phyloP scores from a whole-genome alignment of 1,284 basidiomycete genomes.

The Peniophora sp. region DNA sequence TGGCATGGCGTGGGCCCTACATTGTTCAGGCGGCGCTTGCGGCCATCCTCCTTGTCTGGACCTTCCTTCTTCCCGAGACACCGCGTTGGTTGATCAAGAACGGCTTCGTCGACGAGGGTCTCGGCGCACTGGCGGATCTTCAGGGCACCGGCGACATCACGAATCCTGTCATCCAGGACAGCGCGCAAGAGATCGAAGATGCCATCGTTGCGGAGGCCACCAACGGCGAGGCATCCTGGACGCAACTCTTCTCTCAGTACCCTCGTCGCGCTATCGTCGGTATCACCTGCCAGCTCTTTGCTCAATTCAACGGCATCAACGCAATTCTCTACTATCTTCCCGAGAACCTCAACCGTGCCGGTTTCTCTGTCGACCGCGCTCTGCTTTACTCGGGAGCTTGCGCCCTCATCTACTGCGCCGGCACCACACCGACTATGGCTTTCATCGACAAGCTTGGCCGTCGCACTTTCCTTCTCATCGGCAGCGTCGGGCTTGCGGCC shows the following conservation, averaged over 20 bases:
- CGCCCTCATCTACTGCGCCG: conserved; percentile 49
- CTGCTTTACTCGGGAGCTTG: conserved; percentile 45
- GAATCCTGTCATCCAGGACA: conserved; percentile 28
- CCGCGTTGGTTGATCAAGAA: conserved; percentile 47
- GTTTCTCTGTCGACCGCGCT: conserved; percentile 34
- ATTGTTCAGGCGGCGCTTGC: conserved; percentile 40
- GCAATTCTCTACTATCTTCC: conserved; percentile 50
- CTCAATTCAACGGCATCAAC: conserved; percentile 52
- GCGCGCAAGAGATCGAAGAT: conserved; percentile 33
- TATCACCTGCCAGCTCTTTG: conserved; percentile 46
- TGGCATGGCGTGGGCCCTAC: conserved; percentile 48
- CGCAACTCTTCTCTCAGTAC: conserved; percentile 38
- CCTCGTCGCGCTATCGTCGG: conserved; percentile 36
- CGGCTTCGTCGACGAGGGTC: conserved; percentile 37
- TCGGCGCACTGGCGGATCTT: conserved; percentile 38
- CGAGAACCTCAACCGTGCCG: conserved; percentile 40
- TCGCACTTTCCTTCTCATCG: conserved; percentile 39
- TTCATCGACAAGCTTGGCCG: conserved; percentile 49
- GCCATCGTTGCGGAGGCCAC: conserved; percentile 32
- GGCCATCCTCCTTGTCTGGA: conserved; percentile 33
- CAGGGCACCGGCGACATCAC: conserved; percentile 36
- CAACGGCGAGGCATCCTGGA: conserved; percentile 34
- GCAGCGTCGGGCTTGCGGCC: conserved; percentile 32
- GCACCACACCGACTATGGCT: conserved; percentile 50
- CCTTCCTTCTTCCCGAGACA: conserved; percentile 44